Conservation (phyloP, 305 asterid genomes). For the Salvia sclarea region DNA sequence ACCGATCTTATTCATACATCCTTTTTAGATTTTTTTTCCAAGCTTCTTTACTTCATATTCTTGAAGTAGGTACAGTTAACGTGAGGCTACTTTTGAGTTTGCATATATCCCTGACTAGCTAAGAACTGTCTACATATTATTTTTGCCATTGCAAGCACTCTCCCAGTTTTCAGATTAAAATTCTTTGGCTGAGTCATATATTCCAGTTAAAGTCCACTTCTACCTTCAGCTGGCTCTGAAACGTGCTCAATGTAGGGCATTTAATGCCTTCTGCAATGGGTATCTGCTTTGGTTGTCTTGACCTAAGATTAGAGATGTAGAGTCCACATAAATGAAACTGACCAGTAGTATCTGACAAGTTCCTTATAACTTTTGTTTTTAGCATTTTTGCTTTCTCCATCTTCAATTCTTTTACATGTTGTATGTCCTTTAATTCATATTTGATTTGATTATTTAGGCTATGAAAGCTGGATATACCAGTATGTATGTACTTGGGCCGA, state of each 20-base stretch:
- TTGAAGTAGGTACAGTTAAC: too few relatives aligned
- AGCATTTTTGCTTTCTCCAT: background rate
- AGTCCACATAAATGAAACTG: background rate
- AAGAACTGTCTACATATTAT: background rate
- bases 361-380: background rate
- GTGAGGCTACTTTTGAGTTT: background rate
- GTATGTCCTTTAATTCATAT: background rate
- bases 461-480: constrained; percentile 5
- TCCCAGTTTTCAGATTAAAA: background rate
- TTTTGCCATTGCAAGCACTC: background rate
- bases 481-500: background rate
- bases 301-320: background rate
- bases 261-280: background rate
- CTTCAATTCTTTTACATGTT: constrained; percentile 1
- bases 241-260: background rate
- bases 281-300: constrained; percentile 12
- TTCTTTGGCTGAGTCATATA: background rate
- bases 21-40: background rate
- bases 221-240: background rate
- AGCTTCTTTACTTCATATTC: constrained; percentile 6
- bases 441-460: constrained; percentile 12
- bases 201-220: background rate
- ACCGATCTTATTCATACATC: background rate
- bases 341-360: constrained; percentile 4
- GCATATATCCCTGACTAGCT: background rate